Percentiles rank a stretch among this genome's conserved stretches.
phyloP scores from a whole-genome alignment of 257 asterid species.

The Paulownia fortunei region DNA sequence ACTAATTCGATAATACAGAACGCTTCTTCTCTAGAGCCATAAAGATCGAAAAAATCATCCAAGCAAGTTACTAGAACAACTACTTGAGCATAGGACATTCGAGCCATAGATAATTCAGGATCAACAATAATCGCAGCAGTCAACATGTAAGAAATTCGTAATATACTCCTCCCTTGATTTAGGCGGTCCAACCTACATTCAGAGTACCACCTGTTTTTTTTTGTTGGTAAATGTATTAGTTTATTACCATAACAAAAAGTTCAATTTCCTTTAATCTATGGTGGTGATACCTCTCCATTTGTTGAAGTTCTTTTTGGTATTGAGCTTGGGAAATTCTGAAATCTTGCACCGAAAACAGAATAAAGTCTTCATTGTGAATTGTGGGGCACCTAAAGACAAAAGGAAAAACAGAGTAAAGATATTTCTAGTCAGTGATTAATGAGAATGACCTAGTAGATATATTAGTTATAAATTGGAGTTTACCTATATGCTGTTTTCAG shows the following conservation, averaged over 20 bases:
- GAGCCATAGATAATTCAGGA: slow-evolving; percentile 33
- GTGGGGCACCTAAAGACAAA: slow-evolving; percentile 21
- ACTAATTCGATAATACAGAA: slow-evolving; percentile 24
- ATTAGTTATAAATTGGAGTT: not conserved
- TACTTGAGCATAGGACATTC: slow-evolving; percentile 24
- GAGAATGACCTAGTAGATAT: no score
- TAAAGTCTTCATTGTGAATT: slow-evolving; percentile 34
- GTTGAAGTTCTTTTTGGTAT: slow-evolving; percentile 37
- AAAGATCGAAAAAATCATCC: slow-evolving; percentile 43
- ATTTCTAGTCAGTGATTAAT: not conserved
- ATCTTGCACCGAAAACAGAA: slow-evolving; percentile 24
- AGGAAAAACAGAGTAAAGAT: not conserved
- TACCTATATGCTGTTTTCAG: slow-evolving; percentile 35
- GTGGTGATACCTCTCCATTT: slow-evolving; percentile 34
- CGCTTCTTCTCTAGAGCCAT: slow-evolving; percentile 37
- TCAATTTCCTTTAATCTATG: not conserved
- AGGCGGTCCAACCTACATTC: slow-evolving; percentile 29
- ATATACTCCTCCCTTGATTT: slow-evolving; percentile 6
- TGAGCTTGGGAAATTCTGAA: slow-evolving; percentile 33
- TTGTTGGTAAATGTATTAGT: not conserved
- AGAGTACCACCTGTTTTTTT: slow-evolving; percentile 38
- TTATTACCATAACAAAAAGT: not conserved
- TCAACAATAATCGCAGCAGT: slow-evolving; percentile 20
- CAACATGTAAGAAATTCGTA: slow-evolving; percentile 8
- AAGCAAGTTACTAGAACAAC: slow-evolving; percentile 8